Base-by-base conservation (phyloP, 768 basidiomycete genomes). In the Dacryopinax primogenitus region DNA sequence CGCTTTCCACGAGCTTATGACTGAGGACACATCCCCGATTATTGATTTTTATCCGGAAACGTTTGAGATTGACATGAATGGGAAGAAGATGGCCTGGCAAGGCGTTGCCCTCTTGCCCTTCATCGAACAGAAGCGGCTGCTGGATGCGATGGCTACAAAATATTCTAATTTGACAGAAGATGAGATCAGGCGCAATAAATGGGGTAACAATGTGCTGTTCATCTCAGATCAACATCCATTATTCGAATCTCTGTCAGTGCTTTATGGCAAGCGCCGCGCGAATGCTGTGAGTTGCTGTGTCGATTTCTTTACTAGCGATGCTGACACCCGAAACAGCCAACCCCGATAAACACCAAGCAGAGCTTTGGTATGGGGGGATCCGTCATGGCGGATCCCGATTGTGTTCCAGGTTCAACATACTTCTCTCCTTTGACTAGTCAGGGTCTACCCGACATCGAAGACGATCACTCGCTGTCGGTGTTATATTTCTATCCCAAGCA, bases 71-170 rank as follows among this genome's bases (percentile, higher is more conserved):
- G 96, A 99, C 75, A 99, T 99, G 96, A 99, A 99, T 72, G 96
- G 96, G 66, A 98, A 98, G 78, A 90, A 89, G 77, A 97, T 98
- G 94, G 81, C 90, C 6, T 99, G 96, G 96, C 95, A 99, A 75
- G 96, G 96, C 64, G 92, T 99, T 65, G 94, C 96, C 0, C 78
- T 99, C 9, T 79, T 99, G 23, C 94, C 96, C 0, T 99, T 98
- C 79, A 98, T 99, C 68, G 90, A 98, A 72, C 81, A 86, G 73
- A 81, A 81, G 64, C 83, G 93, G 34, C 77, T 99, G 28, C 77
- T 98, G 64, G 86, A 83, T 34, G 91, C 93, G 2, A 92, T 99
- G 87, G 82, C 79, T 7, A 73, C 79, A 13, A 80, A 74, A 78
- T 62, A 83, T 67, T 66, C 71, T 0, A 69, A 83, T 58, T 80